Percentiles rank a stretch among this genome's conserved stretches.
phyloP scores from a whole-genome alignment of 2,329 filamentous ascomycete species.

The Eutypa lata region DNA sequence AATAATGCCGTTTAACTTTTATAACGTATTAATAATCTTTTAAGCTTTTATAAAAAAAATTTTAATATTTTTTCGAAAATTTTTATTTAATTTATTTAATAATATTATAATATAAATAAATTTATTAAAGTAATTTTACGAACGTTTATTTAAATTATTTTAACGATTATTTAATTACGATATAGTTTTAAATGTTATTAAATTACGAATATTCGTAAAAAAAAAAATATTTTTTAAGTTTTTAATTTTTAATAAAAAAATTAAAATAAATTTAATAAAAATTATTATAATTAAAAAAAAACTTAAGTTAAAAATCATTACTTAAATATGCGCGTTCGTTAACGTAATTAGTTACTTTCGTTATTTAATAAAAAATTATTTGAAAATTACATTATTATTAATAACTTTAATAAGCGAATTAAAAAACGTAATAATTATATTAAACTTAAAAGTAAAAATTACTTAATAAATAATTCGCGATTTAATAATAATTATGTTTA shows the following conservation, averaged over 20 bases:
- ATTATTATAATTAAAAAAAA: background rate
- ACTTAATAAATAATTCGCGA: background rate
- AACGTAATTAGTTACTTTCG: no score
- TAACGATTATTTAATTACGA: constrained; percentile 1
- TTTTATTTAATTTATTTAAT: background rate
- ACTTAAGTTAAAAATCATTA: background rate
- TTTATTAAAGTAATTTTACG: background rate
- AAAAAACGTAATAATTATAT: background rate
- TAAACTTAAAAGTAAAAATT: background rate
- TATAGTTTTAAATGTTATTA: background rate
- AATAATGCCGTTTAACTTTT: no score
- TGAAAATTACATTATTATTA: no score
- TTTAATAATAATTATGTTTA: background rate
- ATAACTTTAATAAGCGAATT: no score
- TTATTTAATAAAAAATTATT: constrained; percentile 1
- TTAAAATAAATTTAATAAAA: background rate
- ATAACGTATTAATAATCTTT: no score
- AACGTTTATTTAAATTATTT: background rate
- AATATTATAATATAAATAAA: background rate
- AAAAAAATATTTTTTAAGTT: background rate
- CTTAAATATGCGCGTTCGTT: background rate
- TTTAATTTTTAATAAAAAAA: background rate
- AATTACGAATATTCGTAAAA: constrained; percentile 1
- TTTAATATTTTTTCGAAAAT: background rate
- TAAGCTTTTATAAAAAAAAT: background rate